phyloP scores from a whole-genome alignment of 768 basidiomycete genomes.

The Clitopilus passeckerianus region DNA sequence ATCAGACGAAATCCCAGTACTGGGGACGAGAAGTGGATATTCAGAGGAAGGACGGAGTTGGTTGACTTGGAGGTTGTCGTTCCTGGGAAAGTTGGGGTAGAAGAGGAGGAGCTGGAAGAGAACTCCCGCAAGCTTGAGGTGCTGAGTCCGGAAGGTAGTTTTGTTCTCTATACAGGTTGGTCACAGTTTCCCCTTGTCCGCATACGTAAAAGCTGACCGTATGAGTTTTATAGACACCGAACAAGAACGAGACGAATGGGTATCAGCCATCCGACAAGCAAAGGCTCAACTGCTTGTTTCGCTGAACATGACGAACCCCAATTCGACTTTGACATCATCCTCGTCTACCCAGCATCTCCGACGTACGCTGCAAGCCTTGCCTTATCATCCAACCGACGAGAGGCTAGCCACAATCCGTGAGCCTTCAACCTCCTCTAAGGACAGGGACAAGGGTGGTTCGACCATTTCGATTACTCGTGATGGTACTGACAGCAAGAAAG shows the following conservation, averaged over 20 bases:
- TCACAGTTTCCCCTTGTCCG: neutral
- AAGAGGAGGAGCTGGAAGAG: constrained; percentile 30
- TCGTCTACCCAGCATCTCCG: constrained; percentile 72
- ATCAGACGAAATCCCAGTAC: constrained; percentile 24
- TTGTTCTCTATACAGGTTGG: constrained; percentile 68
- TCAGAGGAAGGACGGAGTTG: constrained; percentile 62
- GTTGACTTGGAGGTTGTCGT: constrained; percentile 77
- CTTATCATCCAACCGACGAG: constrained; percentile 55
- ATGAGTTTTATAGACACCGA: constrained; percentile 35
- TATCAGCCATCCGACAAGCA: constrained; percentile 58
- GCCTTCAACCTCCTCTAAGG: constrained; percentile 9
- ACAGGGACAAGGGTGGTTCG: constrained; percentile 3
- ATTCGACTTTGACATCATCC: constrained; percentile 79
- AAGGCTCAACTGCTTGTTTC: constrained; percentile 69
- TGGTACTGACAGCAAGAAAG: neutral
- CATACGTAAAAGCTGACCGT: neutral
- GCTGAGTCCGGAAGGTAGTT: constrained; percentile 72
- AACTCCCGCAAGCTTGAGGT: constrained; percentile 53
- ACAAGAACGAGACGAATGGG: constrained; percentile 63
- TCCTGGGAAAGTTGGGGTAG: constrained; percentile 34
- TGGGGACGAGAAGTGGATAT: constrained; percentile 66
- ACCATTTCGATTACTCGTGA: neutral
- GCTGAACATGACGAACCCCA: constrained; percentile 66
- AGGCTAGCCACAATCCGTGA: constrained; percentile 27
- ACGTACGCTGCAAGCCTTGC: constrained; percentile 66